Percentiles rank a stretch among this genome's conserved stretches.
These are phyloP conservation scores for Aureobasidium subglaciale DNA, from an alignment of 2,329 filamentous ascomycete genomes.

Conservation along the genomic window DNA sequence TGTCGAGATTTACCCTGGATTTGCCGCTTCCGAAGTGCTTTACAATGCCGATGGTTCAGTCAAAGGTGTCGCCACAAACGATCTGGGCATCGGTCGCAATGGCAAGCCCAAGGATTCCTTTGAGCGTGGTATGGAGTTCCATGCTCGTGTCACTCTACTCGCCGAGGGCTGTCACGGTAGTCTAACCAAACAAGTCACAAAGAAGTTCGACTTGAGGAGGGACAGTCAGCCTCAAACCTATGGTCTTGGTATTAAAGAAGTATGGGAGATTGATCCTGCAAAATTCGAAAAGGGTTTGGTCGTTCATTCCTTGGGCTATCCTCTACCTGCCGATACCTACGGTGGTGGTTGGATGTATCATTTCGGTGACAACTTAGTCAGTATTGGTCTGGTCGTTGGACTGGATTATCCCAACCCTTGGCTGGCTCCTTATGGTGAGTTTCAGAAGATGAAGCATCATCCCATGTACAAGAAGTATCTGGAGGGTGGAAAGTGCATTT, in stretches of 20 bases:
- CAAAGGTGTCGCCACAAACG: constrained; percentile 90
- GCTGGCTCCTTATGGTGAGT: constrained; percentile 90
- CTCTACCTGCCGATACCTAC: constrained; percentile 80
- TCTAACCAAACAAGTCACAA: constrained; percentile 87
- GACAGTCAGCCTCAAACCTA: constrained; percentile 95
- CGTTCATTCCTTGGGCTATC: constrained; percentile 87
- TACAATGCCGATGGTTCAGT: constrained; percentile 84
- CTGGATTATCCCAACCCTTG: constrained; percentile 96
- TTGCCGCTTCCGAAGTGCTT: constrained; percentile 86
- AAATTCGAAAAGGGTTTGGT: constrained; percentile 86
- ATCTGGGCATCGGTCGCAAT: constrained; percentile 73
- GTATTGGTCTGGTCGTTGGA: constrained; percentile 82
- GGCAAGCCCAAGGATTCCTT: constrained; percentile 85
- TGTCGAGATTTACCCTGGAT: constrained; percentile 93
- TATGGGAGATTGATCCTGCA: constrained; percentile 91
- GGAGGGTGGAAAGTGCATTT: constrained; percentile 96
- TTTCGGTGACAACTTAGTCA: constrained; percentile 95
- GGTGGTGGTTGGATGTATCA: constrained; percentile 99
- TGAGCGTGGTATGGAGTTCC: constrained; percentile 97
- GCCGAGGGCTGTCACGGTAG: constrained; percentile 95
- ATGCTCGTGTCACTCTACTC: constrained; percentile 83
- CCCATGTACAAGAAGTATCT: constrained; percentile 79
- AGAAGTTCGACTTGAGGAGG: constrained; percentile 82
- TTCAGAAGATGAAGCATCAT: constrained; percentile 97
- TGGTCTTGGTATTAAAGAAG: constrained; percentile 87